These are phyloP conservation scores for Wickerhamomyces chaumierensis DNA, from an alignment of 805 yeast species.

Conservation along the genomic window DNA sequence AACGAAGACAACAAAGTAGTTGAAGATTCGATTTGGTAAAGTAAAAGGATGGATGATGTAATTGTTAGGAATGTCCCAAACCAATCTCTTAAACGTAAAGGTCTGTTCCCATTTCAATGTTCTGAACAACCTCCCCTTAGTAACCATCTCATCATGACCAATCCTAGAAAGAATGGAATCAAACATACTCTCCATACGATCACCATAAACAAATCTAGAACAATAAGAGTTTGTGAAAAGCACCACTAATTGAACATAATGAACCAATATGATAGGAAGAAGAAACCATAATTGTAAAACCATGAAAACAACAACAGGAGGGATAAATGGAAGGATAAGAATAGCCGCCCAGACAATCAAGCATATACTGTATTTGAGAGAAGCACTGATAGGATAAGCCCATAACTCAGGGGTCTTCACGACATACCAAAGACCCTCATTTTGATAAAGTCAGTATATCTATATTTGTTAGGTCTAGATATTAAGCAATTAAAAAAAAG, in stretches of 20 bases:
- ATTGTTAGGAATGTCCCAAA: slow-evolving; percentile 1
- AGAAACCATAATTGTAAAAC: not conserved
- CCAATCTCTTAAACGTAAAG: not conserved
- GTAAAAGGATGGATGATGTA: not conserved
- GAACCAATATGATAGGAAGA: not conserved
- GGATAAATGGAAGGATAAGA: not conserved
- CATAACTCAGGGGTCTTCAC: not conserved
- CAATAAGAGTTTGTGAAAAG: not conserved
- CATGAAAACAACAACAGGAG: not conserved
- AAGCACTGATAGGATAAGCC: not conserved
- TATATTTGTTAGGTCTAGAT: too few species aligned
- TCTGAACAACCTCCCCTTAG: not conserved
- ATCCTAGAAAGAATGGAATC: not conserved
- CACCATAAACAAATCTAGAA: not conserved
- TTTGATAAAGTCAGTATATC: too few species aligned
- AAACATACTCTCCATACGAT: not conserved
- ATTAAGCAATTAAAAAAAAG: too few species aligned
- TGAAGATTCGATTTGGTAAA: not conserved
- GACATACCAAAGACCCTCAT: not conserved
- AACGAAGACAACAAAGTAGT: not conserved
- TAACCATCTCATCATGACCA: slow-evolving; percentile 1
- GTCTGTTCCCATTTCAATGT: not conserved
- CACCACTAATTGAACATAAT: not conserved
- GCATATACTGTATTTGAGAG: not conserved
- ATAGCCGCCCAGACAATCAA: not conserved